A percentile compares a stretch with the other conserved stretches of the same genome.
phyloP scores from a whole-genome alignment of 257 asterid species.

The Craterostigma plantagineum region DNA sequence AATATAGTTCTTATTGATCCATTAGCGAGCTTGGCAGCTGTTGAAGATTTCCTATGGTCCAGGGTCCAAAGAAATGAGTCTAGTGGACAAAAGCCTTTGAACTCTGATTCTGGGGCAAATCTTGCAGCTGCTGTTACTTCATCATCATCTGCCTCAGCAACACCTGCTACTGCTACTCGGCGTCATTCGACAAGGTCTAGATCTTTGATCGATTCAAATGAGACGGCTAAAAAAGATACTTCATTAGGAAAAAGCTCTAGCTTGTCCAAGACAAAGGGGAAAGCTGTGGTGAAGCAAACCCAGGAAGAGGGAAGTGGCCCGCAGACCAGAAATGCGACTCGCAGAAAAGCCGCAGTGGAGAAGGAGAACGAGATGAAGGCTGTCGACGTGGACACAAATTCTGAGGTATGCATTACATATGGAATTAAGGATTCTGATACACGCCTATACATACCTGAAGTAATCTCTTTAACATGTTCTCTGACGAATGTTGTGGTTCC shows the following conservation, averaged over 20 bases:
- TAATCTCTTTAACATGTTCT: too few relatives aligned
- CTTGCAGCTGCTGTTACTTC: slow-evolving; percentile 31
- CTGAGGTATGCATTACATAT: slow-evolving; percentile 46
- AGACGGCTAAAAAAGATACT: slow-evolving; percentile 38
- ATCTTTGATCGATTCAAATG: slow-evolving; percentile 48
- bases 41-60: slow-evolving; percentile 92
- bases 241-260: slow-evolving; percentile 37
- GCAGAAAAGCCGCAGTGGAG: slow-evolving; percentile 69
- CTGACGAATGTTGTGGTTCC: too few relatives aligned
- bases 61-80: slow-evolving; percentile 67
- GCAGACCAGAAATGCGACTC: slow-evolving; percentile 78
- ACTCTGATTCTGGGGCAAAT: slow-evolving; percentile 40
- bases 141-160: slow-evolving; percentile 31
- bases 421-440: too few relatives aligned
- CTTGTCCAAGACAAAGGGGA: slow-evolving; percentile 73
- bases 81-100: slow-evolving; percentile 39
- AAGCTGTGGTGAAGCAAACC: slow-evolving; percentile 64
- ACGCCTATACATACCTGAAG: too few relatives aligned
- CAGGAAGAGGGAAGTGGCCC: slow-evolving; percentile 78
- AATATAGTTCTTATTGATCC: slow-evolving; percentile 89
- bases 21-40: slow-evolving; percentile 83
- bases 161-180: slow-evolving; percentile 49
- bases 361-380: slow-evolving; percentile 63
- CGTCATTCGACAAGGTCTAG: slow-evolving; percentile 67
- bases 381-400: slow-evolving; percentile 60